A percentile compares a stretch with the other conserved stretches of the same genome.
Evolutionary conservation across 1,139 yeast genomes (phyloP).

Genomic region (Suhomyces panamericanus): DNA sequence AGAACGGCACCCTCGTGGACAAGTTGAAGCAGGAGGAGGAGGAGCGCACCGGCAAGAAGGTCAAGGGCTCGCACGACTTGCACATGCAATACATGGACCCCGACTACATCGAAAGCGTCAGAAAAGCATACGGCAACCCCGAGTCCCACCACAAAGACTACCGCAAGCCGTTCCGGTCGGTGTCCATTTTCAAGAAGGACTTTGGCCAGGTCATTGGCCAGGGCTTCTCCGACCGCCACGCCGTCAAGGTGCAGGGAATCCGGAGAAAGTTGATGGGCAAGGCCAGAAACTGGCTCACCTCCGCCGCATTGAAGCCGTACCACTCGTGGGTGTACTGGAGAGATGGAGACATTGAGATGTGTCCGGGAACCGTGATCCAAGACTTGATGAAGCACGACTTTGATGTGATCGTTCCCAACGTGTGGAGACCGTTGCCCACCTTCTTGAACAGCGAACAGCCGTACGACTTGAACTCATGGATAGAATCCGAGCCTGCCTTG

Average conservation of each 20-base stretch:
- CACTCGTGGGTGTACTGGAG: slow-evolving; percentile 97
- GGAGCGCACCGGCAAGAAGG: slow-evolving; percentile 25
- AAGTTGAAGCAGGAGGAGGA: slow-evolving; percentile 45
- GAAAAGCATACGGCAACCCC: slow-evolving; percentile 60
- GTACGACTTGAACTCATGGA: slow-evolving; percentile 87
- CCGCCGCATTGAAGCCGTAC: slow-evolving; percentile 74
- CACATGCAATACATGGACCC: slow-evolving; percentile 71
- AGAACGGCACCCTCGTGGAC: slow-evolving; percentile 64
- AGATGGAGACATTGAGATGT: slow-evolving; percentile 84
- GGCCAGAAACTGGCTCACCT: slow-evolving; percentile 84
- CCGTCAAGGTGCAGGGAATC: slow-evolving; percentile 85
- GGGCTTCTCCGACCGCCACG: slow-evolving; percentile 88
- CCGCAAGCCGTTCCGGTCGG: slow-evolving; percentile 70
- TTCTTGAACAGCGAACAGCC: slow-evolving; percentile 79
- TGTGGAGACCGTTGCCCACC: slow-evolving; percentile 83
- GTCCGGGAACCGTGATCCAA: slow-evolving; percentile 78
- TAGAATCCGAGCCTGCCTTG: slow-evolving; percentile 71
- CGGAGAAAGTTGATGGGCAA: slow-evolving; percentile 87
- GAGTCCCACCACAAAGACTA: slow-evolving; percentile 57
- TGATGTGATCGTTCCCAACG: slow-evolving; percentile 87
- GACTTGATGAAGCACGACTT: slow-evolving; percentile 71
- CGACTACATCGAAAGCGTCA: slow-evolving; percentile 57
- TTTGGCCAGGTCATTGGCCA: slow-evolving; percentile 85
- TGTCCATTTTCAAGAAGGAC: slow-evolving; percentile 76
- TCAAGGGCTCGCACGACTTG: slow-evolving; percentile 58